Percentiles rank a stretch among this genome's conserved stretches.
Conservation (phyloP, 106 monocot genomes). For the Allium sativum region DNA sequence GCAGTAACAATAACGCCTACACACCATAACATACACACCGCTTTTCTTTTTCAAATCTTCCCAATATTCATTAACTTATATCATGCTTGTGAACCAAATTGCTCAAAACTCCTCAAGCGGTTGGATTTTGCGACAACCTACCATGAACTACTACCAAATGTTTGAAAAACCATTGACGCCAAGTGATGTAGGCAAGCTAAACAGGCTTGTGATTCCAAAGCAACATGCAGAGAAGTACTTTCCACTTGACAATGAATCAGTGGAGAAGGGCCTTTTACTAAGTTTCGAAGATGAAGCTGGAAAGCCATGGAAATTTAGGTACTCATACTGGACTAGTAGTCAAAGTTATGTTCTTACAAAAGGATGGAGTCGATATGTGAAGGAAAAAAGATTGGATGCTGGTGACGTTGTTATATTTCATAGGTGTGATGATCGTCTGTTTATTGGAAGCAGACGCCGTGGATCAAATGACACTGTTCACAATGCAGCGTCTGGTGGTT, state of each 20-base stretch:
- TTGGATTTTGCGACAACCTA: slow-evolving; percentile 10
- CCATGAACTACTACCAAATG: slow-evolving; percentile 20
- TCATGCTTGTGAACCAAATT: slow-evolving; percentile 9
- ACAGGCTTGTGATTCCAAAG: slow-evolving; percentile 66
- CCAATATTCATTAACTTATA: neutral
- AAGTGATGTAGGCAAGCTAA: slow-evolving; percentile 76
- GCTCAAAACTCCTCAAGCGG: slow-evolving; percentile 2
- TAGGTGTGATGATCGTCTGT: slow-evolving; percentile 18
- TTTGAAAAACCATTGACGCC: slow-evolving; percentile 68
- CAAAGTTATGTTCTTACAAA: slow-evolving; percentile 82
- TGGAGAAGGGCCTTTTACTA: slow-evolving; percentile 57
- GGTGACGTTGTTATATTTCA: slow-evolving; percentile 52
- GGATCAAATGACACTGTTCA: neutral
- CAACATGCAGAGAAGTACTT: slow-evolving; percentile 72
- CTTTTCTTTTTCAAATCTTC: neutral
- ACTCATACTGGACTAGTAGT: slow-evolving; percentile 81
- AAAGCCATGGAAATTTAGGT: slow-evolving; percentile 49
- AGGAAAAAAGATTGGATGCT: slow-evolving; percentile 57
- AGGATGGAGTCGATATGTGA: slow-evolving; percentile 67
- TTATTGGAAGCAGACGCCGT: slow-evolving; percentile 20
- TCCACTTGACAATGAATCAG: slow-evolving; percentile 40
- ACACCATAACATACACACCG: slow-evolving; percentile 2
- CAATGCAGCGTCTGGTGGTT: neutral
- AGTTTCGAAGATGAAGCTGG: slow-evolving; percentile 59
- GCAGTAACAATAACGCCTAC: slow-evolving; percentile 20